phyloP scores from a whole-genome alignment of 208 protist species.

The Balamuthia mandrillaris region DNA sequence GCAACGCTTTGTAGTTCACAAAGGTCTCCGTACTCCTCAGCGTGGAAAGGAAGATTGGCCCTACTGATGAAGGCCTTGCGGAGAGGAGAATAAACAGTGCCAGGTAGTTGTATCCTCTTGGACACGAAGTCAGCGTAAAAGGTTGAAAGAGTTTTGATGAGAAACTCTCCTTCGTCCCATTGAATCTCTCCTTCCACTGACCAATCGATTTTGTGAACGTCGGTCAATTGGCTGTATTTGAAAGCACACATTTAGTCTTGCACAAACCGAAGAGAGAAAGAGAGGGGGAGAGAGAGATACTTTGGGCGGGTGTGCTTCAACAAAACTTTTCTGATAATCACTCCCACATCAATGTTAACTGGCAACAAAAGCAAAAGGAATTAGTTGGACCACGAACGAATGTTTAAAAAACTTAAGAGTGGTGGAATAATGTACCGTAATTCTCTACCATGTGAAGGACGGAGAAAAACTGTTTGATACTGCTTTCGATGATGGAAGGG shows the following conservation, averaged over 20 bases:
- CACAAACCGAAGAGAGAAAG: not conserved
- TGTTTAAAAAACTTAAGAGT: too few relatives aligned
- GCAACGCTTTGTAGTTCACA: slow-evolving; percentile 1
- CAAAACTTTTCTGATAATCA: not conserved
- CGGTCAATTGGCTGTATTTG: not conserved
- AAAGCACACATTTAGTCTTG: not conserved
- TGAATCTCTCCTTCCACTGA: not conserved
- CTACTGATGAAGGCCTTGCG: slow-evolving; percentile 16
- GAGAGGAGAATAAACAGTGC: not conserved
- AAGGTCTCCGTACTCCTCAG: slow-evolving; percentile 36
- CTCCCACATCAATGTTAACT: not conserved
- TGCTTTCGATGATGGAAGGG: slow-evolving; percentile 4
- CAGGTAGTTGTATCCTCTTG: not conserved
- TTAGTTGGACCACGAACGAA: not conserved
- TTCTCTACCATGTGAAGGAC: not conserved
- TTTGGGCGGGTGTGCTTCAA: not conserved
- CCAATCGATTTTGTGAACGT: slow-evolving; percentile 19
- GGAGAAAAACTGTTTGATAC: not conserved
- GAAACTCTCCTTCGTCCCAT: not conserved
- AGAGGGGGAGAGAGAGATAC: too few relatives aligned
- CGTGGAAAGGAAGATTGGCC: slow-evolving; percentile 11
- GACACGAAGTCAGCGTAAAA: slow-evolving; percentile 4
- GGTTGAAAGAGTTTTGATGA: not conserved
- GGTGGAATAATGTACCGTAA: slow-evolving; percentile 2
- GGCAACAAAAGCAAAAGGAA: not conserved